These are phyloP conservation scores for Salix caprea DNA, from an alignment of 345 rosid genomes.

Conservation along the genomic window DNA sequence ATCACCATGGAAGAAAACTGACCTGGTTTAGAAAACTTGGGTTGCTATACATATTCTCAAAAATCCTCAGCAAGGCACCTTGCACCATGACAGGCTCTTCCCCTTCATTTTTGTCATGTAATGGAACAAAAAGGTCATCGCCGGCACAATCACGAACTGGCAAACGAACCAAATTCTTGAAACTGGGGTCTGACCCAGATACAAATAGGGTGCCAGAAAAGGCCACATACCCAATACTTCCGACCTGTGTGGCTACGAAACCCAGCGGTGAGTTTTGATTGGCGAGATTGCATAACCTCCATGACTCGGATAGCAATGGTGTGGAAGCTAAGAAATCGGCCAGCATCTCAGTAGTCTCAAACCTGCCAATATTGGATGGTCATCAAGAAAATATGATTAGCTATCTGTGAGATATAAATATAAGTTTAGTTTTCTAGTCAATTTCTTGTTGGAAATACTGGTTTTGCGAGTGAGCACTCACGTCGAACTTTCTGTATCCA, in stretches of 20 bases:
- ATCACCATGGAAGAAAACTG: not conserved
- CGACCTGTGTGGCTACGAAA: constrained; percentile 28
- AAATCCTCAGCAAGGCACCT: constrained; percentile 35
- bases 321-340: constrained; percentile 60
- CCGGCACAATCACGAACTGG: not conserved
- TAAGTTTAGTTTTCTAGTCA: not conserved
- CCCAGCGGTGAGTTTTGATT: constrained; percentile 5
- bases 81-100: constrained; percentile 50
- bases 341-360: constrained; percentile 76
- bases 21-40: constrained; percentile 44
- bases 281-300: constrained; percentile 50
- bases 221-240: constrained; percentile 46
- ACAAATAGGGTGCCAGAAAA: constrained; percentile 38
- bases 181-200: not conserved
- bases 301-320: constrained; percentile 45
- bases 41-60: constrained; percentile 18
- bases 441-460: not conserved
- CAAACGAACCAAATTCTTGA: constrained; percentile 16
- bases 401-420: not conserved
- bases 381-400: not conserved
- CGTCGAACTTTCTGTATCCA: constrained; percentile 35
- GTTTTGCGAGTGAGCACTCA: constrained; percentile 1
- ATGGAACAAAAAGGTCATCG: constrained; percentile 32
- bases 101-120: constrained; percentile 24
- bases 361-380: constrained; percentile 18